Conservation (phyloP, 805 yeast genomes). For the Barnettozyma sucrosica region DNA sequence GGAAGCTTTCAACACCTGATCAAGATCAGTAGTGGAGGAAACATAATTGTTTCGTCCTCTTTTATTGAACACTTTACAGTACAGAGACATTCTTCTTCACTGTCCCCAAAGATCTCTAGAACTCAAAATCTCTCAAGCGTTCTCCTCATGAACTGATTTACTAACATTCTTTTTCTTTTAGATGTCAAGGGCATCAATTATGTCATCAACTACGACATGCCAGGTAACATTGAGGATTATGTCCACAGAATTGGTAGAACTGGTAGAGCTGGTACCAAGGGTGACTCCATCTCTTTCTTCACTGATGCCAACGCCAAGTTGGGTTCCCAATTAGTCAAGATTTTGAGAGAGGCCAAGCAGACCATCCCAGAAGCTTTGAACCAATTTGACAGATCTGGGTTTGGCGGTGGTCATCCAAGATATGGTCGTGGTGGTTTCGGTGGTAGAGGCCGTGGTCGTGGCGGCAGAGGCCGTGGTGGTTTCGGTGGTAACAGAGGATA, state of each 20-base stretch:
- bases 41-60: neutral
- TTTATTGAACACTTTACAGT: neutral
- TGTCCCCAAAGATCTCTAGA: neutral
- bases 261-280: slow-evolving; percentile 96
- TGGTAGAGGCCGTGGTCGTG: slow-evolving; percentile 31
- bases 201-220: slow-evolving; percentile 90
- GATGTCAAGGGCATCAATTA: slow-evolving; percentile 96
- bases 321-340: slow-evolving; percentile 85
- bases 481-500: slow-evolving; percentile 14
- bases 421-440: slow-evolving; percentile 32
- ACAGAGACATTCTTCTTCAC: neutral
- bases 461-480: slow-evolving; percentile 18
- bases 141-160: slow-evolving; percentile 10
- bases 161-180: slow-evolving; percentile 32
- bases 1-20: neutral
- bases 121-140: neutral
- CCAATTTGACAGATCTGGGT: slow-evolving; percentile 69
- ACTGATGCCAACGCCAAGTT: slow-evolving; percentile 81
- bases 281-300: slow-evolving; percentile 94
- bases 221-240: slow-evolving; percentile 95
- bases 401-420: slow-evolving; percentile 53
- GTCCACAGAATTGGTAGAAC: slow-evolving; percentile 99
- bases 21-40: neutral
- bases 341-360: slow-evolving; percentile 94
- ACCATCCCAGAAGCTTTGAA: slow-evolving; percentile 73